Base-by-base conservation (phyloP, 768 basidiomycete genomes). In the Termitomyces sp. region DNA sequence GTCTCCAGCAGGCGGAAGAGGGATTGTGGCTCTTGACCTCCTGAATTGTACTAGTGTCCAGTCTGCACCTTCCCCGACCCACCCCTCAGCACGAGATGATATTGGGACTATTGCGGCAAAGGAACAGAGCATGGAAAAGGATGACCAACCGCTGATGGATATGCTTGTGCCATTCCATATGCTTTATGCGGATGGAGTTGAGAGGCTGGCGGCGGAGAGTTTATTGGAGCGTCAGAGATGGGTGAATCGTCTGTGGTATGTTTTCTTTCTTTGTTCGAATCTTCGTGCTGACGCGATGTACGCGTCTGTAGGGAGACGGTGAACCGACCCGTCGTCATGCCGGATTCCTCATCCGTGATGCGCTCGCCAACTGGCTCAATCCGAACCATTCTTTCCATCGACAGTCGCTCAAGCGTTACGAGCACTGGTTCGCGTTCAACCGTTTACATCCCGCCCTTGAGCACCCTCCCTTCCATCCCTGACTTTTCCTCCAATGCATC, bases 161-260 rank as follows among this genome's bases (percentile, higher is more conserved):
- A 79, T 84, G 57, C 68, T 96, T 4, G 92, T 92, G 56, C 94
- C 94, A 0, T 96, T 97, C 72, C 93, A 95, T 68, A 81, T 97
- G 76, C 67, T 94, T 36, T 97, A 97, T 67, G 80, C 82, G 12
- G 94, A 97, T 68, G 94, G 94, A 1, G 85, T 94, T 1, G 94
- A 97, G 68, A 73, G 94, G 8, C 68, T 97, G 26, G 94, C 87
- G 5, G 87, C 91, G n/a, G 94, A 95, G 67, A 94, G 90, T 61
- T 80, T 93, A 7, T 70, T 89, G 57, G 90, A 94, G 68, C 78
- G 94, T 63, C 87, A 92, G 52, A 84, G 88, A 69, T 97, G 94
- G 94, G 92, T 95, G 13, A 90, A 90, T 65, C 83, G 92, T 5
- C 81, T 97, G 55, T 94, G 91, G 94, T 93, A 65, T 48, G 84